Conservation (phyloP, 1,284 basidiomycete species). For the Cerioporus squamosus region DNA sequence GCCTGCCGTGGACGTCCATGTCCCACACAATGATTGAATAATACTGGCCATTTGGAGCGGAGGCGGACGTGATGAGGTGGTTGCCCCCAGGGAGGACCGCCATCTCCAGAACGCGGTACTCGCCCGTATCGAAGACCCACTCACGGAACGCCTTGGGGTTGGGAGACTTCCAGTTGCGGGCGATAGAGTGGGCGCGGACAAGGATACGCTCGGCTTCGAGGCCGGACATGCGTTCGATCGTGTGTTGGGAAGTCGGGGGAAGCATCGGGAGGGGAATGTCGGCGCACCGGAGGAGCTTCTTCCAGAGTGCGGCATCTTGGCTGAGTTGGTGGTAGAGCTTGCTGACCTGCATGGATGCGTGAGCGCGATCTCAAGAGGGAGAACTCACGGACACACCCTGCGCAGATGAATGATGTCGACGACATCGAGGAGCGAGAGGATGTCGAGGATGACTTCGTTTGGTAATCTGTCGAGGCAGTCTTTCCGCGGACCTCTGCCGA, state of each 20-base stretch:
- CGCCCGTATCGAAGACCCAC: slow-evolving; percentile 42
- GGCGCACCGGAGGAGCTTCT: slow-evolving; percentile 55
- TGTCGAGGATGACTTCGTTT: slow-evolving; percentile 25
- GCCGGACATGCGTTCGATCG: slow-evolving; percentile 45
- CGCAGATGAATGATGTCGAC: slow-evolving; percentile 24
- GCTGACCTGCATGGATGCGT: slow-evolving; percentile 14
- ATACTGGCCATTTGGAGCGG: slow-evolving; percentile 44
- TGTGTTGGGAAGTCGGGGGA: slow-evolving; percentile 60
- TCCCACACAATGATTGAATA: slow-evolving; percentile 59
- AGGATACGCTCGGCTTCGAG: slow-evolving; percentile 69
- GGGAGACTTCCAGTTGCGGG: slow-evolving; percentile 38
- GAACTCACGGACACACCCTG: slow-evolving; percentile 13
- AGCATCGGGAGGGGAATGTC: slow-evolving; percentile 63
- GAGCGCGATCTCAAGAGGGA: not conserved
- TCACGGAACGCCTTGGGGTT: slow-evolving; percentile 27
- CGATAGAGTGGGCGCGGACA: slow-evolving; percentile 60
- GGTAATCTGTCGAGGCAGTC: slow-evolving; percentile 20
- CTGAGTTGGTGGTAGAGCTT: slow-evolving; percentile 34
- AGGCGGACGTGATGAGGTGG: slow-evolving; percentile 65
- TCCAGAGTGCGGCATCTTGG: slow-evolving; percentile 72
- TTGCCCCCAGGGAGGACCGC: slow-evolving; percentile 71
- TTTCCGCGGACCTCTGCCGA: not conserved
- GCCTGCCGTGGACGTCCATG: slow-evolving; percentile 57
- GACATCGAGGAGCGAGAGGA: slow-evolving; percentile 20
- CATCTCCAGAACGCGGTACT: slow-evolving; percentile 58